A percentile compares a stretch with the other conserved stretches of the same genome.
These are phyloP conservation scores for Fusarium oligoseptatum DNA, from an alignment of 2,329 filamentous ascomycete species.

Conservation along the genomic window DNA sequence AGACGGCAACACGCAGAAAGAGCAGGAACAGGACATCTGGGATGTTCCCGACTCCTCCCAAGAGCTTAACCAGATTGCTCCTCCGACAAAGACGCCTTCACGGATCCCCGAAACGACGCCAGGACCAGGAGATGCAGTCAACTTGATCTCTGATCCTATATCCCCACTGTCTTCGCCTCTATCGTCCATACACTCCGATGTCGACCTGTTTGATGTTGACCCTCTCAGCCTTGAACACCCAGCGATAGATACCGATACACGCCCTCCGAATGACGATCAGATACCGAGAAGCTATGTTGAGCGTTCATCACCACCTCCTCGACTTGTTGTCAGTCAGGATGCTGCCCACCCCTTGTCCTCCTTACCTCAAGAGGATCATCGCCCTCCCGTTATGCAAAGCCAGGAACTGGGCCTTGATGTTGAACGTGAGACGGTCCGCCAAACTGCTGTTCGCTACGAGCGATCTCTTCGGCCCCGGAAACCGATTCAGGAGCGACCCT, in stretches of 20 bases:
- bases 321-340: constrained; percentile 26
- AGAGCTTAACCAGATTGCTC: constrained; percentile 21
- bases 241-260: constrained; percentile 1
- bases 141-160: not conserved
- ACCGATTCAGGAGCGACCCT: constrained; percentile 72
- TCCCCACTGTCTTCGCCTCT: constrained; percentile 51
- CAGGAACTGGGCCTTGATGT: constrained; percentile 29
- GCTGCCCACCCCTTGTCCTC: not conserved
- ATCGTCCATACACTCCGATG: constrained; percentile 50
- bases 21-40: constrained; percentile 49
- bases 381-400: constrained; percentile 23
- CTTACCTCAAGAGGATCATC: not conserved
- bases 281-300: constrained; percentile 56
- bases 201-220: constrained; percentile 41
- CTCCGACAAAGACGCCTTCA: constrained; percentile 7
- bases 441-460: constrained; percentile 53
- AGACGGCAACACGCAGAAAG: constrained; percentile 11
- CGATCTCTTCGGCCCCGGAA: constrained; percentile 70
- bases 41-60: constrained; percentile 55
- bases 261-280: constrained; percentile 6
- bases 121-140: constrained; percentile 5
- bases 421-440: constrained; percentile 43
- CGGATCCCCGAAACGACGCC: constrained; percentile 14
- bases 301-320: constrained; percentile 50
- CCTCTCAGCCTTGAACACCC: constrained; percentile 23